Base-by-base conservation (phyloP, 768 basidiomycete species). In the Megacollybia marginata region DNA sequence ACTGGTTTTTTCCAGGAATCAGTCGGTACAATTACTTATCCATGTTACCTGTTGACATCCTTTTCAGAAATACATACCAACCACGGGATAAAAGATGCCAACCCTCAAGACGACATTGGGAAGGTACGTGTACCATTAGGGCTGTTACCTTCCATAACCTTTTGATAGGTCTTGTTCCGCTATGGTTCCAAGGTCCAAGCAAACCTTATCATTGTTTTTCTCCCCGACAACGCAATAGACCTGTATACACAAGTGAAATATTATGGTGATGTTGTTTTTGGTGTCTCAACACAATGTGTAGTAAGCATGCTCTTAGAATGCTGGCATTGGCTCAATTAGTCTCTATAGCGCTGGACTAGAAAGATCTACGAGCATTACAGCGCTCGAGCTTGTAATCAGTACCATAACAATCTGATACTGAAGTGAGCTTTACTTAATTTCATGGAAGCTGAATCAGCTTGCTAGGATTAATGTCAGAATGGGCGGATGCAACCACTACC, bases 391-490 rank as follows among this genome's bases (percentile, higher is more conserved):
- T 53, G 55, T 1, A 62, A 73, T 2, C 83, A 85, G 50, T 85
- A 84, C 52, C 78, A 69, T 38, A 82, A 80, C 13, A 85, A 83
- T 48, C 70, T 82, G 0, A 75, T 77, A 46, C 59, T 84, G 11
- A 84, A 85, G 82, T 83, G 54, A 47, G 70, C 57, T 6, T 28
- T 9, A 31, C 34, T 16, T 42, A 18, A 31, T 16, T 32, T 38
- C 52, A 2, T 46, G 13, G 23, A n/a, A 49, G 9, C 35, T 50
- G 49, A 33, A 23, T 35, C 11, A 34, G 33, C 18, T 48, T n/a
- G 33, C n/a, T 42, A 85, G 82, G 55, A 71, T 85, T 51, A 85
- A 85, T 44, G 79, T 78, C 0, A 82, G 83, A 56, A 69, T 85
- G 0, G 83, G 83, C 3, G 83, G 84, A 1, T 71, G 82, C 54